These are phyloP conservation scores for Artemisia tridentata DNA, from an alignment of 129 eudicot species.

Conservation along the genomic window DNA sequence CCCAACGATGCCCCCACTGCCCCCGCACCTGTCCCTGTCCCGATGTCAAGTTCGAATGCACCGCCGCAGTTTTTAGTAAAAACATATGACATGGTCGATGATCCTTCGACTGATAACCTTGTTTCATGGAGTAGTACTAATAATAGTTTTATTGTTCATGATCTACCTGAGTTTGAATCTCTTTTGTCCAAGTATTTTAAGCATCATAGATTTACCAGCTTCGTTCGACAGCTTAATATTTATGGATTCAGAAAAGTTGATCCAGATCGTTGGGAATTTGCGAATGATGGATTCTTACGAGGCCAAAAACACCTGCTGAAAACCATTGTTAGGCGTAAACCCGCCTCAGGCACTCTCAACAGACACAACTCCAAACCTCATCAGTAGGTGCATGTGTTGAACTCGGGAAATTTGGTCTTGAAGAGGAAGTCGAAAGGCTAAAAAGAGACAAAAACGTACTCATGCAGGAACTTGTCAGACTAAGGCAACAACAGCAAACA, in stretches of 20 bases:
- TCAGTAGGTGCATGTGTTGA: too few species aligned
- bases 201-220: constrained; percentile 20
- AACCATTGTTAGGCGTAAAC: too few species aligned
- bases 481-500: too few species aligned
- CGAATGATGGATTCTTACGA: too few species aligned
- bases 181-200: constrained; percentile 26
- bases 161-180: constrained; percentile 10
- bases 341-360: too few species aligned
- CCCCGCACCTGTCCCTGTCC: constrained; percentile 23
- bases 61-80: constrained; percentile 32
- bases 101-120: constrained; percentile 18
- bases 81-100: constrained; percentile 30
- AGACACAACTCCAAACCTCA: too few species aligned
- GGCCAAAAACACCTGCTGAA: too few species aligned
- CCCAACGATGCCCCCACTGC: not conserved
- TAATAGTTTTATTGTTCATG: constrained; percentile 14
- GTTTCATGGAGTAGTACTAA: constrained; percentile 25
- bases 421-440: too few species aligned
- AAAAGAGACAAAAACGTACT: too few species aligned
- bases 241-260: not conserved
- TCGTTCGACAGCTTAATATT: constrained; percentile 27
- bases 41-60: constrained; percentile 35
- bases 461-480: too few species aligned
- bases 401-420: too few species aligned
- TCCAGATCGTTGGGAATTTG: too few species aligned